Evolutionary conservation across 2,329 filamentous ascomycete genomes (phyloP), one percentile per base, ranked within the genome.

Genomic region (Teratosphaeria epicoccoides): DNA sequence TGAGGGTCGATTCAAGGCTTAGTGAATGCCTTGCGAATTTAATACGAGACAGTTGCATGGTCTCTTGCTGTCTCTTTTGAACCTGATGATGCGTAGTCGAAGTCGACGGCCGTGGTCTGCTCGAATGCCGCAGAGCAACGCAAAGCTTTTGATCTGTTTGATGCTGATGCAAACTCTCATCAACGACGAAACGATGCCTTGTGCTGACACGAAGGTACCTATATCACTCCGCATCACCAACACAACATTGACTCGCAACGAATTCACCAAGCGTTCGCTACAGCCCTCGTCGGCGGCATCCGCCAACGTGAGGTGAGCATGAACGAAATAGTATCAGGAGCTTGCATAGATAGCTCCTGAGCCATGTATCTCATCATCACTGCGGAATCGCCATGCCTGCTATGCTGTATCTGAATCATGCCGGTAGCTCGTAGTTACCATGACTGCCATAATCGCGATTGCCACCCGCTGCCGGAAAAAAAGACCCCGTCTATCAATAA

Each of bases 1-100:
- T 62, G 79, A 81, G 66, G 84, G 84, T 4, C 84, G 85, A 55
- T 84, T 91, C 65, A 79, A 76, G 78, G 65, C 62, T 40, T 61
- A 57, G 46, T 7, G n/a, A 17, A 40, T 40, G n/a, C n/a, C n/a
- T n/a, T n/a, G n/a, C n/a, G n/a, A n/a, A n/a, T n/a, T n/a, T n/a
- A n/a, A n/a, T n/a, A 17, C n/a, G n/a, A 17, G 5, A 40, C 33
- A 17, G 14, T 20, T 40, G 33, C 6, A 40, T 7, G 9, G n/a
- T 22, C 20, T 14, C 33, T 9, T 29, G 28, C n/a, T 9, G n/a
- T 4, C 20, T 9, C 9, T 7, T 17, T 40, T 17, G n/a, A 40
- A 20, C n/a, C n/a, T n/a, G n/a, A 40, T 20, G 4, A 40, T 20
- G n/a, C 17, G 10, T 17, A 7, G n/a, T 40, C 33, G n/a, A 4